Base-by-base conservation (phyloP, 2,329 filamentous ascomycete genomes). In the Fusarium pininemorale region DNA sequence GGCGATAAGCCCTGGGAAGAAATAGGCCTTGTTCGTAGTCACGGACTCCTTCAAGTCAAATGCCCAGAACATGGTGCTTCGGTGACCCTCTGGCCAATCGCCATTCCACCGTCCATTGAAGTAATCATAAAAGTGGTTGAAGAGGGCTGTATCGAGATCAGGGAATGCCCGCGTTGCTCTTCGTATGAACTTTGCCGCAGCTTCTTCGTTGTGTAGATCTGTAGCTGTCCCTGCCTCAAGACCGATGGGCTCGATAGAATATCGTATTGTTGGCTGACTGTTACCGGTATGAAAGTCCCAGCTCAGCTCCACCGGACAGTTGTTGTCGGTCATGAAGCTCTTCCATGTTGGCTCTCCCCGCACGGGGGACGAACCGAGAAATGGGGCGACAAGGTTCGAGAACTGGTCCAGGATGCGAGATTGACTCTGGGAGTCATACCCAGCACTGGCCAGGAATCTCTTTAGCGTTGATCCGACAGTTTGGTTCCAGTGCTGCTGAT, bases 321-420 rank as follows among this genome's bases (percentile, higher is more conserved):
- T 68, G 56, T 84, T 79, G 54, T 84, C 83, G 7, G 82, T 84
- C 82, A 84, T 83, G 65, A 83, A 84, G 66, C 82, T 83, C 62
- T 77, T 72, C 82, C 82, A 82, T 32, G 0, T 15, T 14, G 39
- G 39, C 3, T 26, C 32, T 6, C 56, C 56, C 5, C 16, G 13
- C 5, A 6, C n/a, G 9, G 44, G 66, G 1, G 44, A 37, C 1
- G 35, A 16, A 0, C 66, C 66, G 5, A 69, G 56, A 37, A 32
- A 38, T 20, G 64, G 66, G 18, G 56, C 39, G 16, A 69, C 66
- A 10, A 63, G 32, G 22, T 54, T 38, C 0, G 45, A 24, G 8
- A 70, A 70, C 13, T 64, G 67, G 7, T 37, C 20, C 3, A 64
- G 65, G 15, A 64, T 59, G 9, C 24, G 45, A 18, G 9, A 32